These are phyloP conservation scores for Wickerhamiella lipophila DNA, from an alignment of 805 yeast species.

Conservation along the genomic window DNA sequence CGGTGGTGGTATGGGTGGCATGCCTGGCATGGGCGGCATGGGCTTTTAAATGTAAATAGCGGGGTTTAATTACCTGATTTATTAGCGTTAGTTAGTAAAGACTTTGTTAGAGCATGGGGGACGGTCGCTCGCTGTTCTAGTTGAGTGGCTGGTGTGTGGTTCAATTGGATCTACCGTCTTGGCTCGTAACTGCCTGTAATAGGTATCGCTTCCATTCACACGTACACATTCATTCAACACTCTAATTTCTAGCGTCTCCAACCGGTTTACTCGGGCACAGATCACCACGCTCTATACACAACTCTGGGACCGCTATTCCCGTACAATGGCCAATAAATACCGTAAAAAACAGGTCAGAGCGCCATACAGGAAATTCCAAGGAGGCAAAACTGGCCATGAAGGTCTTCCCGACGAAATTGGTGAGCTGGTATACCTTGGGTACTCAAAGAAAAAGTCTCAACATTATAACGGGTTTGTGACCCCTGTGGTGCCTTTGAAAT, in stretches of 20 bases:
- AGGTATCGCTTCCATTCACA: no score
- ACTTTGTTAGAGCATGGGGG: neutral
- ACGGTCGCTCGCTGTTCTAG: no score
- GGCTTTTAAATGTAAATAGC: conserved; percentile 16
- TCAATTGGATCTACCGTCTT: no score
- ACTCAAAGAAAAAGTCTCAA: conserved; percentile 1
- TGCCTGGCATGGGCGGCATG: conserved; percentile 44
- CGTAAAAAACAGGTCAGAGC: conserved; percentile 74
- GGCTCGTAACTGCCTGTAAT: no score
- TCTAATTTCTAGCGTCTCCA: no score
- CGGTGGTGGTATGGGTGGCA: conserved; percentile 48
- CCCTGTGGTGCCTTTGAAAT: conserved; percentile 17
- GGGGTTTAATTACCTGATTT: neutral
- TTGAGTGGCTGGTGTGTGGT: no score
- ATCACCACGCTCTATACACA: no score
- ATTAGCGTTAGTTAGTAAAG: neutral
- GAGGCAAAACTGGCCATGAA: conserved; percentile 14
- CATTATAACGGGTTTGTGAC: neutral
- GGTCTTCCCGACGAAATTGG: conserved; percentile 10
- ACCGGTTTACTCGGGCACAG: no score
- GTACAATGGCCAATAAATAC: conserved; percentile 66
- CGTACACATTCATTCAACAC: no score
- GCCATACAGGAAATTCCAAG: conserved; percentile 63
- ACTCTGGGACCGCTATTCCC: no score
- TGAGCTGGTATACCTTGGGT: conserved; percentile 12